Evolutionary conservation across 495 filamentous ascomycete genomes (phyloP).

Genomic region (Penicillium malachiteum): DNA sequence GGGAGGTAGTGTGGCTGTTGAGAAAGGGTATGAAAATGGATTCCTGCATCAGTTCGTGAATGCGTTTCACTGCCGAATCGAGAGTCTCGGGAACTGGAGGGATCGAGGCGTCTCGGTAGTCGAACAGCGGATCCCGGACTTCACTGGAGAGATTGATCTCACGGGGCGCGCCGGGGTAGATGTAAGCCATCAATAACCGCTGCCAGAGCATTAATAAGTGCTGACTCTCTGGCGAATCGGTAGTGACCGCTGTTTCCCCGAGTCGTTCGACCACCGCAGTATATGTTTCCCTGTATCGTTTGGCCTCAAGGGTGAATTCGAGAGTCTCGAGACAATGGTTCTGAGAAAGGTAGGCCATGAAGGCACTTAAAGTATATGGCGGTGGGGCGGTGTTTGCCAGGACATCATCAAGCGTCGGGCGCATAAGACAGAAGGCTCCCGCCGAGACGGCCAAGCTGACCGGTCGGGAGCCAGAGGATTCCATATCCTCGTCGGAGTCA

Average conservation of each 20-base stretch:
- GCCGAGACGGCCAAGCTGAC: slow-evolving; percentile 60
- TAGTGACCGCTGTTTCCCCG: slow-evolving; percentile 32
- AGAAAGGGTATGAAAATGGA: slow-evolving; percentile 63
- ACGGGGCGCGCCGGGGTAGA: slow-evolving; percentile 66
- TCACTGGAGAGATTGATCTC: slow-evolving; percentile 91
- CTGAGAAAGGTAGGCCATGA: slow-evolving; percentile 96
- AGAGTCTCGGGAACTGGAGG: slow-evolving; percentile 78
- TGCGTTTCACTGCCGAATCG: slow-evolving; percentile 84
- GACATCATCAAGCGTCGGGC: slow-evolving; percentile 83
- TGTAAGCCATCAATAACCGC: slow-evolving; percentile 54
- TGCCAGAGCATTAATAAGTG: slow-evolving; percentile 75
- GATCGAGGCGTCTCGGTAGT: slow-evolving; percentile 54
- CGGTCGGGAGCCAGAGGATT: slow-evolving; percentile 54
- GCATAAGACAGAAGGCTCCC: slow-evolving; percentile 67
- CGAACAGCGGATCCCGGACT: slow-evolving; percentile 78
- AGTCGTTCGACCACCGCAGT: slow-evolving; percentile 50
- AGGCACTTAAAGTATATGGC: slow-evolving; percentile 89
- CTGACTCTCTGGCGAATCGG: slow-evolving; percentile 57
- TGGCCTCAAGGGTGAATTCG: slow-evolving; percentile 95
- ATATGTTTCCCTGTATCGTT: slow-evolving; percentile 81
- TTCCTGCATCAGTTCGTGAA: slow-evolving; percentile 96
- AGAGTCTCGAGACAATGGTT: slow-evolving; percentile 97
- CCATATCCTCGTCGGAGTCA: slow-evolving; percentile 60
- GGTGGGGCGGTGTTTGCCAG: slow-evolving; percentile 81
- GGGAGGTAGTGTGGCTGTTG: slow-evolving; percentile 35